phyloP scores from a whole-genome alignment of 805 yeast genomes.

The Saccharomyces jurei region DNA sequence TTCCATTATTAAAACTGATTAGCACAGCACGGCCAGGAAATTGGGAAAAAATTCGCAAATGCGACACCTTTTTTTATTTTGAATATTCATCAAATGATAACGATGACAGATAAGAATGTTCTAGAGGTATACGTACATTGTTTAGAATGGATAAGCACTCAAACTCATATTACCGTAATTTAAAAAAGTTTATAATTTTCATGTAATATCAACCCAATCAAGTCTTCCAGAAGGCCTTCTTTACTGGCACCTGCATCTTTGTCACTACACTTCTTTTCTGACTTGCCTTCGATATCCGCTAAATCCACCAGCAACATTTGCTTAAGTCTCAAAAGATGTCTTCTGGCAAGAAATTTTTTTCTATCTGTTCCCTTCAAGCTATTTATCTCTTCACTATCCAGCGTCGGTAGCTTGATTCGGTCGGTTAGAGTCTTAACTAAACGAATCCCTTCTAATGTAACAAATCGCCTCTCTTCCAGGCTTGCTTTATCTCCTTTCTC shows the following conservation, averaged over 20 bases:
- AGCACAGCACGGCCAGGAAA: no score
- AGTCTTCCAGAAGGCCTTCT: background rate
- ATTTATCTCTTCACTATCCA: constrained; percentile 1
- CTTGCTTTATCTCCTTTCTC: background rate
- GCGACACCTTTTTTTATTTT: no score
- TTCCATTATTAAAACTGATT: no score
- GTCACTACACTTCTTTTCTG: background rate
- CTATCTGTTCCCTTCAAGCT: constrained; percentile 5
- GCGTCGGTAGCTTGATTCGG: constrained; percentile 6
- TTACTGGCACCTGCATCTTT: background rate
- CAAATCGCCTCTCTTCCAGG: constrained; percentile 10
- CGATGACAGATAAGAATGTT: no score
- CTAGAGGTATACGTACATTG: no score
- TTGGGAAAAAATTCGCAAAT: no score
- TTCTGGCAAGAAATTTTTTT: constrained; percentile 15
- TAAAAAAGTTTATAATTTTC: background rate
- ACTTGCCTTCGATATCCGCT: constrained; percentile 9
- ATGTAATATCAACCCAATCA: background rate
- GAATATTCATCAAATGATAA: no score
- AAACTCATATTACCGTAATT: no score
- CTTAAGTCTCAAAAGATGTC: constrained; percentile 21
- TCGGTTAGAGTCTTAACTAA: constrained; percentile 13
- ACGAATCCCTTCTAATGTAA: constrained; percentile 21
- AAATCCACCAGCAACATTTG: constrained; percentile 13
- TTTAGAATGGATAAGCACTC: no score